phyloP scores from a whole-genome alignment of 2,329 filamentous ascomycete species.

The Westerdykella ornata region DNA sequence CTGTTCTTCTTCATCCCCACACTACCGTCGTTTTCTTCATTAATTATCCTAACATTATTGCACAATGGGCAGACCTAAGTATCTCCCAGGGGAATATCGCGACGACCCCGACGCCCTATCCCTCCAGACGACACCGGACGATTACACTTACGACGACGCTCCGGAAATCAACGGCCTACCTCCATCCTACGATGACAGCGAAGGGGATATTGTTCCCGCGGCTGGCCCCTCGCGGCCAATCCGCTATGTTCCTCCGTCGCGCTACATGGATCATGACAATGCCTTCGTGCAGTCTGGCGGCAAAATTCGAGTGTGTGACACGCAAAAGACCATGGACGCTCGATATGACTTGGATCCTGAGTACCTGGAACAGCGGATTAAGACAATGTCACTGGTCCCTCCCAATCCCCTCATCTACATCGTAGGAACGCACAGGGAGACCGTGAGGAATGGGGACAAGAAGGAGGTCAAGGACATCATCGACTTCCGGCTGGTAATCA shows the following conservation, averaged over 20 bases:
- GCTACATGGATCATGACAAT: slow-evolving; percentile 22
- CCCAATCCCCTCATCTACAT: slow-evolving; percentile 35
- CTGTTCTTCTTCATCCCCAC: not conserved
- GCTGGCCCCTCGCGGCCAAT: slow-evolving; percentile 9
- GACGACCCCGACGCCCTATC: slow-evolving; percentile 37
- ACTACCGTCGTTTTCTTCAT: slow-evolving; percentile 1
- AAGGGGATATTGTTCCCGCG: slow-evolving; percentile 11
- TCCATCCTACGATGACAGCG: slow-evolving; percentile 34
- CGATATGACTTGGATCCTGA: slow-evolving; percentile 29
- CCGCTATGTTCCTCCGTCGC: slow-evolving; percentile 23
- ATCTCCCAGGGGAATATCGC: slow-evolving; percentile 19
- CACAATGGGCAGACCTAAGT: slow-evolving; percentile 26
- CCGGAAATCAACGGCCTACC: slow-evolving; percentile 28
- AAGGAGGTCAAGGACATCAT: slow-evolving; percentile 30
- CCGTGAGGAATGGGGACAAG: slow-evolving; percentile 30
- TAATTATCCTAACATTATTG: not conserved
- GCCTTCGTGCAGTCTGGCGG: slow-evolving; percentile 18
- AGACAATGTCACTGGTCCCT: slow-evolving; percentile 18
- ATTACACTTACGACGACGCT: slow-evolving; percentile 34
- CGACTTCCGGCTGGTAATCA: slow-evolving; percentile 36
- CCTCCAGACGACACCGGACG: slow-evolving; percentile 35
- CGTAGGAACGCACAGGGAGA: slow-evolving; percentile 35
- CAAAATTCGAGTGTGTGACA: slow-evolving; percentile 23
- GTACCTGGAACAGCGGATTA: slow-evolving; percentile 26
- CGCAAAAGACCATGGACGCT: slow-evolving; percentile 23